These are phyloP conservation scores for Paragyromitra xinjiangensis DNA, from an alignment of 495 filamentous ascomycete genomes.

Conservation along the genomic window DNA sequence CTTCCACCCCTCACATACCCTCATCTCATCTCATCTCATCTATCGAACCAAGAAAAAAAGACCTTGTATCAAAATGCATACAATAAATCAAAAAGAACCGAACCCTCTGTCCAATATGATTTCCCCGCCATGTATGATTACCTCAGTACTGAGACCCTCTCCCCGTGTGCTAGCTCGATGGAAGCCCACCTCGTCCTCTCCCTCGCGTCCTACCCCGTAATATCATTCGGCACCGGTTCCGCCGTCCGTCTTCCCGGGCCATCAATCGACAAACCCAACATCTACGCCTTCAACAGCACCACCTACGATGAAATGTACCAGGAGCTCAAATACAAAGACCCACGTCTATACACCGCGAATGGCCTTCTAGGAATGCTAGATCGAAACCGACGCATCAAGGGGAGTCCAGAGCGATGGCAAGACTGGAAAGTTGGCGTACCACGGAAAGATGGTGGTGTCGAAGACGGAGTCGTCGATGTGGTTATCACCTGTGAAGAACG, in stretches of 20 bases:
- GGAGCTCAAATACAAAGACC: slow-evolving; percentile 84
- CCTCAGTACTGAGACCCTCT: slow-evolving; percentile 38
- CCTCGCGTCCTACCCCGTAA: slow-evolving; percentile 85
- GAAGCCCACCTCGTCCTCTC: slow-evolving; percentile 94
- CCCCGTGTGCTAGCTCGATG: slow-evolving; percentile 74
- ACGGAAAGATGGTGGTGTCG: slow-evolving; percentile 75
- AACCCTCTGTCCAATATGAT: slow-evolving; percentile 28
- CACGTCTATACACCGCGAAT: slow-evolving; percentile 86
- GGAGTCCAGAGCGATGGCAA: slow-evolving; percentile 96
- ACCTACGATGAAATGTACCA: slow-evolving; percentile 92
- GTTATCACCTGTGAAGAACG: slow-evolving; percentile 98
- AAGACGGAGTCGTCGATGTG: slow-evolving; percentile 90
- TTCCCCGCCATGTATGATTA: slow-evolving; percentile 21
- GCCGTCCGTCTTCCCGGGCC: slow-evolving; percentile 94
- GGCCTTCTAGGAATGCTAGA: slow-evolving; percentile 95
- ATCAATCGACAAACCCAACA: slow-evolving; percentile 89
- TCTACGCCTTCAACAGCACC: slow-evolving; percentile 94
- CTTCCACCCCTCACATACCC: background rate
- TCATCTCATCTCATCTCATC: slow-evolving; percentile 8
- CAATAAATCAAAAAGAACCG: slow-evolving; percentile 33
- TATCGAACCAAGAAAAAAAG: background rate
- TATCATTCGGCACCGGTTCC: slow-evolving; percentile 97
- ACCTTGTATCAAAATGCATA: slow-evolving; percentile 39
- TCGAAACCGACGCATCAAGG: slow-evolving; percentile 89
- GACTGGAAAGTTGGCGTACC: slow-evolving; percentile 93